Evolutionary conservation across 805 yeast genomes (phyloP).

Genomic region (Wickerhamiella kurtzmanii): DNA sequence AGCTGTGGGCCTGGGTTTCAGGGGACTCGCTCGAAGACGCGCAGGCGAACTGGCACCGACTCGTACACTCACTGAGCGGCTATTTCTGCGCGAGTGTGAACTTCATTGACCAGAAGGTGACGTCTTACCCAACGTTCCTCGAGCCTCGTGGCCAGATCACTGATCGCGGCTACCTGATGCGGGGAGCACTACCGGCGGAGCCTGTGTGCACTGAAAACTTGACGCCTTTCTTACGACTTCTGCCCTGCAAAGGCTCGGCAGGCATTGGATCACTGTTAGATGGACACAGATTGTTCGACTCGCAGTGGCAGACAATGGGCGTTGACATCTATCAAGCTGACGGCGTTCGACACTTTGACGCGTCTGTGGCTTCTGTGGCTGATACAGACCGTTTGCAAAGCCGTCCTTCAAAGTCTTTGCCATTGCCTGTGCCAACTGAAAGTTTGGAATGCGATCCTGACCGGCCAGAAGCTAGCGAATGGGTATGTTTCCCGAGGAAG

Average conservation of each 20-base stretch:
- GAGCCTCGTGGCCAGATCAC: constrained; percentile 18
- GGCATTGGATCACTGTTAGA: constrained; percentile 77
- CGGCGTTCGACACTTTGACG: constrained; percentile 32
- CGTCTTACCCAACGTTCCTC: constrained; percentile 45
- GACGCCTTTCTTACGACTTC: constrained; percentile 78
- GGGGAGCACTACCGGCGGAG: constrained; percentile 88
- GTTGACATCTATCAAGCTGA: constrained; percentile 60
- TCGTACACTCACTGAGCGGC: constrained; percentile 72
- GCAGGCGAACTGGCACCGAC: constrained; percentile 48
- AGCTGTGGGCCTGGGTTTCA: constrained; percentile 75
- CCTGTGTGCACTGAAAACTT: constrained; percentile 94
- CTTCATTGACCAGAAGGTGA: constrained; percentile 65
- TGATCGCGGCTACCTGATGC: constrained; percentile 26
- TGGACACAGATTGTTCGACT: constrained; percentile 75
- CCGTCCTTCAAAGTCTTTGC: constrained; percentile 53
- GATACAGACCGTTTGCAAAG: constrained; percentile 58
- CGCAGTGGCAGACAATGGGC: constrained; percentile 89
- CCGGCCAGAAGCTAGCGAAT: constrained; percentile 41
- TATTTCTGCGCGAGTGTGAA: constrained; percentile 90
- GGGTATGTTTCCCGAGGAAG: constrained; percentile 59
- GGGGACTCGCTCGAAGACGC: constrained; percentile 45
- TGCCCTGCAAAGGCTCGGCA: constrained; percentile 85
- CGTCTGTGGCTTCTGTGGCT: constrained; percentile 51
- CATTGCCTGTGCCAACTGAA: constrained; percentile 61
- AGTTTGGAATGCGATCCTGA: constrained; percentile 59